Evolutionary conservation across 148 eudicot species (phyloP), one percentile per base, ranked within the genome.

Genomic region (Silene latifolia): DNA sequence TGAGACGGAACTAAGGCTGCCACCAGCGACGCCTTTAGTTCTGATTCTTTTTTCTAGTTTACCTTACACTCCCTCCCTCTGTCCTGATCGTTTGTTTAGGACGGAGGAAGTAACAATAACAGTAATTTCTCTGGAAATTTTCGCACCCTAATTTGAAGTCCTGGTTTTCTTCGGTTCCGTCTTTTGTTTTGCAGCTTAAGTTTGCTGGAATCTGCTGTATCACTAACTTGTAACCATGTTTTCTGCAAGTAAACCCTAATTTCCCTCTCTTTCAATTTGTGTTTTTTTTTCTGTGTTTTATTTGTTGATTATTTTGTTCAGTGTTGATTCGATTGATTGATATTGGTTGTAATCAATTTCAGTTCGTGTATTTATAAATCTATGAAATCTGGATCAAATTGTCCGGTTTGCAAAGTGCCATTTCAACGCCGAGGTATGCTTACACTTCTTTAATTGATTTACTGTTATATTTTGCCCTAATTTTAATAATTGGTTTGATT

Each of bases 381-480:
- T 0, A 89, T 92, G 97, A 90, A 82, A 80, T 82, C 92, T 47
- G 92, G 82, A 48, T 82, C 93, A n/a, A 74, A 80, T 78, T 95
- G 98, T 73, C 98, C 98, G 2, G 97, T 95, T 57, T 95, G 98
- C 80, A 95, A 95, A 83, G 87, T 92, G 27, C 97, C 93, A 4
- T 91, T 63, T 73, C 83, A 76, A 10, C 93, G 93, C 18, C 86
- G 97, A 87, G 97, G 97, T 91, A 25, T 25, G 62, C 58, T 20
- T 51, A 1, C 32, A 4, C 14, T 39, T 59, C 25, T 60, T 25
- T 9, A 19, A 20, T 18, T 59, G 23, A 24, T 32, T 32, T 4
- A 32, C 5, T 32, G 35, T 32, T 32, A 32, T 3, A 0, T 32
- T 32, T 32, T 32, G 35, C 35, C 35, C 35, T 32, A 32, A 2